These are phyloP conservation scores for Perilla frutescens DNA, from an alignment of 257 asterid species.

Conservation along the genomic window DNA sequence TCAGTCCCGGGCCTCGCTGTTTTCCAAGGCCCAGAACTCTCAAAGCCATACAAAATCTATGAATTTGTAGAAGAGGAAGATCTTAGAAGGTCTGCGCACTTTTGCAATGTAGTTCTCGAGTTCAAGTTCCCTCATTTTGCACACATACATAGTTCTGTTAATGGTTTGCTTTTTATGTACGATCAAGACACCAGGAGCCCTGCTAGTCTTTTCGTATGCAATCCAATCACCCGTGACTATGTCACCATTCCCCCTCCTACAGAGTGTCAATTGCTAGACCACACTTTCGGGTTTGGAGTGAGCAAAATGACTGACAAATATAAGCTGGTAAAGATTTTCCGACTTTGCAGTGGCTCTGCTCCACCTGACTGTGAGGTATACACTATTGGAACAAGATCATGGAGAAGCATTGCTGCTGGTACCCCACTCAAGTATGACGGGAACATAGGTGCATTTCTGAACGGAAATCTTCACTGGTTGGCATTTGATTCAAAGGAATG, in stretches of 20 bases:
- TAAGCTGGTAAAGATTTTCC: slow-evolving; percentile 37
- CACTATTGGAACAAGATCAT: slow-evolving; percentile 48
- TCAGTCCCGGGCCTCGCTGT: slow-evolving; percentile 19
- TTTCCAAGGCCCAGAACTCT: neutral
- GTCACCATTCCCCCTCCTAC: slow-evolving; percentile 21
- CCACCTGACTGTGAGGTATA: slow-evolving; percentile 37
- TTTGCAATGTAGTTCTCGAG: neutral
- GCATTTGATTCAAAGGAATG: slow-evolving; percentile 22
- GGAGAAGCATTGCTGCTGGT: slow-evolving; percentile 31
- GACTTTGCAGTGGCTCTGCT: neutral
- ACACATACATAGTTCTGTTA: neutral
- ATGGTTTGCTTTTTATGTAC: slow-evolving; percentile 34
- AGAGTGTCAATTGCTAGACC: neutral
- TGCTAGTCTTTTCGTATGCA: too few species aligned
- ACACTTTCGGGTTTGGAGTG: slow-evolving; percentile 50
- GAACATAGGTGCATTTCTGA: slow-evolving; percentile 27
- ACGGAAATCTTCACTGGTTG: slow-evolving; percentile 53
- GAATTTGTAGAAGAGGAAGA: slow-evolving; percentile 33
- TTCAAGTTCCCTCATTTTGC: neutral
- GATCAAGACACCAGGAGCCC: neutral
- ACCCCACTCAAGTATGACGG: neutral
- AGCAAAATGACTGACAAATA: slow-evolving; percentile 34
- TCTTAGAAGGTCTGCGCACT: slow-evolving; percentile 30
- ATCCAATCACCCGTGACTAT: too few species aligned
- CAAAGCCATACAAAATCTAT: neutral